phyloP scores from a whole-genome alignment of 495 filamentous ascomycete genomes.

The Tuber borchii region DNA sequence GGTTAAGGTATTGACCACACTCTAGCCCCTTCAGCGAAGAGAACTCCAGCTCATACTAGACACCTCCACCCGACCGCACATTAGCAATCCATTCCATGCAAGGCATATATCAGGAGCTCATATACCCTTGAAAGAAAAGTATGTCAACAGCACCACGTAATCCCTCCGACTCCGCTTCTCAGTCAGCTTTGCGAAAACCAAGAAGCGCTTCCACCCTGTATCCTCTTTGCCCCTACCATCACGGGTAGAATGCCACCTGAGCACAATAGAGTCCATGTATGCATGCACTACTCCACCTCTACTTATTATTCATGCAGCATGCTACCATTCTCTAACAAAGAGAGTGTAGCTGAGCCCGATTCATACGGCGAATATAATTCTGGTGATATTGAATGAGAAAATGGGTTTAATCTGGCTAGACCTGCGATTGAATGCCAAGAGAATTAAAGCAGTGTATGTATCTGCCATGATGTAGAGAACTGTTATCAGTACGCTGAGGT shows the following conservation, averaged over 20 bases:
- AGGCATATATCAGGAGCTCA: not conserved
- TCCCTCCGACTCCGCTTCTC: conserved; percentile 85
- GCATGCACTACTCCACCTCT: conserved; percentile 75
- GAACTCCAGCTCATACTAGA: conserved; percentile 76
- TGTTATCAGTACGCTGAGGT: conserved; percentile 67
- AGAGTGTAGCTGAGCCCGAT: conserved; percentile 82
- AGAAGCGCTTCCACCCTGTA: conserved; percentile 71
- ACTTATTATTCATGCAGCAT: conserved; percentile 71
- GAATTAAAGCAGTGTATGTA: conserved; percentile 84
- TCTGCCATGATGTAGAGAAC: conserved; percentile 83
- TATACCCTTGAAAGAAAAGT: conserved; percentile 85
- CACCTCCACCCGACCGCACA: not conserved
- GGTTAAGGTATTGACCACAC: conserved; percentile 83
- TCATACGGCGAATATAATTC: conserved; percentile 85
- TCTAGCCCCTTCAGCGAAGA: conserved; percentile 85
- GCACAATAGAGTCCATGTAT: conserved; percentile 80
- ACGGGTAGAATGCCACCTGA: conserved; percentile 71
- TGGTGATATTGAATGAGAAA: conserved; percentile 63
- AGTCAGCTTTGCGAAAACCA: conserved; percentile 88
- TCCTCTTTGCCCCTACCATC: conserved; percentile 50
- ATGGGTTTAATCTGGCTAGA: conserved; percentile 57
- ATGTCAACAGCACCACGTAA: conserved; percentile 85
- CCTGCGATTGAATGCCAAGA: conserved; percentile 70
- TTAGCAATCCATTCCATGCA: conserved; percentile 26
- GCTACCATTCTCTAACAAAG: conserved; percentile 65